These are phyloP conservation scores for Populus tremula DNA, from an alignment of 345 rosid species.

Conservation along the genomic window DNA sequence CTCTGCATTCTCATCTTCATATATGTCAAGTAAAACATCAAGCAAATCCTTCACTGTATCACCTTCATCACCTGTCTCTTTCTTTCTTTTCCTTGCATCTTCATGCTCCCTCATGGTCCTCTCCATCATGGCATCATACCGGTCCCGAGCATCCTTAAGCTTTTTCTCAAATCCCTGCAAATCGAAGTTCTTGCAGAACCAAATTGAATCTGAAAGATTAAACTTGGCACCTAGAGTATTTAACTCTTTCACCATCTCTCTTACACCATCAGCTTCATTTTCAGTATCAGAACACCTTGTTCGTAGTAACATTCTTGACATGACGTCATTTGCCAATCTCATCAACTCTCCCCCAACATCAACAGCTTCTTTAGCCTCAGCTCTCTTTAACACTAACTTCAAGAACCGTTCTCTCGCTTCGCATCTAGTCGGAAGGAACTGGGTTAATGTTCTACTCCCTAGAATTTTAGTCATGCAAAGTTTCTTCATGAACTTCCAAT, in stretches of 20 bases:
- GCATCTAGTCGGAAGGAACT: constrained; percentile 36
- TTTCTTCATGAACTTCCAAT: constrained; percentile 82
- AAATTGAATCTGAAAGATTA: constrained; percentile 58
- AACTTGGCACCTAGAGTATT: constrained; percentile 49
- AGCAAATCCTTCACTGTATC: constrained; percentile 44
- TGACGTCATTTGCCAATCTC: constrained; percentile 56
- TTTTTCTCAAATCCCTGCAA: constrained; percentile 59
- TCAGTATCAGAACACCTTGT: constrained; percentile 41
- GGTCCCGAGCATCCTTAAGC: constrained; percentile 54
- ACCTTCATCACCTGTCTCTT: constrained; percentile 1
- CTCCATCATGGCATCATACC: constrained; percentile 63
- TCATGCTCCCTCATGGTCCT: constrained; percentile 60
- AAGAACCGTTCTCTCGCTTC: constrained; percentile 50
- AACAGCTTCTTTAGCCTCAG: constrained; percentile 36
- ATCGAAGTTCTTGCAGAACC: constrained; percentile 65
- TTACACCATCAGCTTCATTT: constrained; percentile 42
- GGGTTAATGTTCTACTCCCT: constrained; percentile 47
- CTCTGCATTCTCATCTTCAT: constrained; percentile 62
- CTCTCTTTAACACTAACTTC: constrained; percentile 31
- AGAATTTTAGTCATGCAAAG: constrained; percentile 67
- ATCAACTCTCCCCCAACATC: constrained; percentile 50
- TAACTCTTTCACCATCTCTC: constrained; percentile 58
- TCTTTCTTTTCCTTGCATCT: constrained; percentile 27
- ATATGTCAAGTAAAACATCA: constrained; percentile 58
- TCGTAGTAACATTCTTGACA: constrained; percentile 58